A percentile compares a stretch with the other conserved stretches of the same genome.
Conservation (phyloP, 768 basidiomycete genomes). For the Amanita polypyramis region DNA sequence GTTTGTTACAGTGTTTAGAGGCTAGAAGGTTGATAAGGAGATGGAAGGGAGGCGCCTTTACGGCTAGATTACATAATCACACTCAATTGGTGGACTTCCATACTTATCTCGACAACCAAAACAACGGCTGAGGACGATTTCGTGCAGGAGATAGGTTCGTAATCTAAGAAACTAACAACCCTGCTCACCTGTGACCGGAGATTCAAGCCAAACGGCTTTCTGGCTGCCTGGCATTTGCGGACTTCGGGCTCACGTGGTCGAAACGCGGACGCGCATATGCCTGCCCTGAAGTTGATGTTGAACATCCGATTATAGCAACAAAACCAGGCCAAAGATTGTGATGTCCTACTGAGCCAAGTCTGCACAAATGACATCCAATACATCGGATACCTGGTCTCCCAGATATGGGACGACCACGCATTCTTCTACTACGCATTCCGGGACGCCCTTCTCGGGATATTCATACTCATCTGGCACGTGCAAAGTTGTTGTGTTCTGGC, state of each 20-base stretch:
- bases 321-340: slow-evolving; percentile 2
- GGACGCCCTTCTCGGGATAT: slow-evolving; percentile 47
- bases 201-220: too few species aligned
- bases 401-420: slow-evolving; percentile 50
- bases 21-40: too few species aligned
- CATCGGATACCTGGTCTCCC: slow-evolving; percentile 49
- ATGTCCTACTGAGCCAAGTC: slow-evolving; percentile 9
- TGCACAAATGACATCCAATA: slow-evolving; percentile 25
- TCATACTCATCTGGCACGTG: slow-evolving; percentile 49
- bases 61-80: too few species aligned
- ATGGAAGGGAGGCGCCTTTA: too few species aligned
- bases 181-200: too few species aligned
- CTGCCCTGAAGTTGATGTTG: slow-evolving; percentile 20
- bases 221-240: neutral
- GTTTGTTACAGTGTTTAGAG: too few species aligned
- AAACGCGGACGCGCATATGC: slow-evolving; percentile 16
- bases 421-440: slow-evolving; percentile 38
- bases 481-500: slow-evolving; percentile 17
- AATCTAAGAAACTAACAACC: too few species aligned
- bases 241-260: slow-evolving; percentile 12
- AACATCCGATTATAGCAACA: slow-evolving; percentile 10
- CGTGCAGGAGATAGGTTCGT: too few species aligned
- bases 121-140: too few species aligned
- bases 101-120: too few species aligned
- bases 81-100: too few species aligned